phyloP scores from a whole-genome alignment of 2,329 filamentous ascomycete genomes.

The Aspergillus ochraceus region DNA sequence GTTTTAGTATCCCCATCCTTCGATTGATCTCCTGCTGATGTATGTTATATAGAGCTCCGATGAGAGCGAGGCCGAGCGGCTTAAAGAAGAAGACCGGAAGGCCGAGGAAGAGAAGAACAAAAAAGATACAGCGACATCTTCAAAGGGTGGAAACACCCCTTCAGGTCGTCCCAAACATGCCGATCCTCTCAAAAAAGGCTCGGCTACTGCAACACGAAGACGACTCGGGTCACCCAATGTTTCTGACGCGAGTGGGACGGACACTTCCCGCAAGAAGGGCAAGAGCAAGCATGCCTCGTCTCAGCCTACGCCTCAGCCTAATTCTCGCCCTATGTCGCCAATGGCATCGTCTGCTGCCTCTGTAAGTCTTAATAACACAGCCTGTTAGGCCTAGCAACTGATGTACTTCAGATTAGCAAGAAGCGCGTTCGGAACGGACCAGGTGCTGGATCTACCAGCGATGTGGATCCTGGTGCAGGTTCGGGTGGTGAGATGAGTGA shows the following conservation, averaged over 20 bases:
- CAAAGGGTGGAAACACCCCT: conserved; percentile 70
- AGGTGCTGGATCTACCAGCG: conserved; percentile 52
- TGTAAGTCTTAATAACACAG: conserved; percentile 21
- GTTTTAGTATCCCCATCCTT: conserved; percentile 9
- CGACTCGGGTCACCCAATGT: conserved; percentile 81
- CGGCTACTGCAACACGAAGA: conserved; percentile 65
- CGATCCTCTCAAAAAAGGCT: conserved; percentile 52
- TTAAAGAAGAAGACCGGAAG: conserved; percentile 61
- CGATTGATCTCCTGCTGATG: conserved; percentile 10
- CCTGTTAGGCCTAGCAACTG: not conserved
- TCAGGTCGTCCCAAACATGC: conserved; percentile 57
- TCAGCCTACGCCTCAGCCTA: conserved; percentile 35
- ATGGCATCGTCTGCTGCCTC: conserved; percentile 61
- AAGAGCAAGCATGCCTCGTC: conserved; percentile 61
- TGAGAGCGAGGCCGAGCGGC: conserved; percentile 64
- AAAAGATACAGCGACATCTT: conserved; percentile 58
- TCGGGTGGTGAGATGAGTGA: conserved; percentile 49
- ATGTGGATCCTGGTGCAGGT: conserved; percentile 55
- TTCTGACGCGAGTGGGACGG: conserved; percentile 89
- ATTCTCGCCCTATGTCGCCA: conserved; percentile 63
- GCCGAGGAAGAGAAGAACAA: conserved; percentile 56
- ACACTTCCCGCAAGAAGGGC: conserved; percentile 78
- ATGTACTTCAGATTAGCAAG: conserved; percentile 47
- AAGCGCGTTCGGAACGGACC: conserved; percentile 45
- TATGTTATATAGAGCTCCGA: conserved; percentile 52